A percentile compares a stretch with the other conserved stretches of the same genome.
These are phyloP conservation scores for Lodderomyces orthopsilosis DNA, from an alignment of 1,139 yeast genomes.

Conservation along the genomic window DNA sequence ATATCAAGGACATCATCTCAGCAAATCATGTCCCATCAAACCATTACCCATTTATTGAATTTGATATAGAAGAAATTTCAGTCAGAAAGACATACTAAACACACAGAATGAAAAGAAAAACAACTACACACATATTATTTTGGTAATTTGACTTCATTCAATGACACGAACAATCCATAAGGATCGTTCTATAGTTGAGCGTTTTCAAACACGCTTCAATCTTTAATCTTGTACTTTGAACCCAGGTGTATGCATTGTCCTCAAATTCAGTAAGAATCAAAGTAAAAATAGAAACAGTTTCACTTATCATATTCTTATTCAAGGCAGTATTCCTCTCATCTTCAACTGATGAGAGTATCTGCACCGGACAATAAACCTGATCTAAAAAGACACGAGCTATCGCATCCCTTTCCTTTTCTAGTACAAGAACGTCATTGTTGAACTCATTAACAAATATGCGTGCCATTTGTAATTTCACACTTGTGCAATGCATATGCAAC, in stretches of 20 bases:
- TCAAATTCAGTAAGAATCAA: background rate
- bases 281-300: background rate
- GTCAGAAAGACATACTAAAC: conserved; percentile 1
- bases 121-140: background rate
- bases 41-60: conserved; percentile 2
- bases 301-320: background rate
- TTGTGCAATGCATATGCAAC: background rate
- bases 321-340: background rate
- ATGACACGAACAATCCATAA: background rate
- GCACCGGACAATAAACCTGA: background rate
- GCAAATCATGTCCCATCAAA: background rate
- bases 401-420: background rate
- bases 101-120: background rate
- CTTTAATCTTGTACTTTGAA: background rate
- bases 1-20: no score
- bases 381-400: background rate
- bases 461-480: background rate
- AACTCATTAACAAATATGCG: conserved; percentile 1
- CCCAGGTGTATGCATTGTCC: background rate
- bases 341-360: background rate
- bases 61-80: background rate
- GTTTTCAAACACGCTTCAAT: background rate
- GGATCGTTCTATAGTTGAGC: background rate
- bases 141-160: conserved; percentile 1
- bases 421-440: conserved; percentile 1